Evolutionary conservation across 306 rosid genomes (phyloP), one percentile per base, ranked within the genome.

Genomic region (Cucurbita maxima): DNA sequence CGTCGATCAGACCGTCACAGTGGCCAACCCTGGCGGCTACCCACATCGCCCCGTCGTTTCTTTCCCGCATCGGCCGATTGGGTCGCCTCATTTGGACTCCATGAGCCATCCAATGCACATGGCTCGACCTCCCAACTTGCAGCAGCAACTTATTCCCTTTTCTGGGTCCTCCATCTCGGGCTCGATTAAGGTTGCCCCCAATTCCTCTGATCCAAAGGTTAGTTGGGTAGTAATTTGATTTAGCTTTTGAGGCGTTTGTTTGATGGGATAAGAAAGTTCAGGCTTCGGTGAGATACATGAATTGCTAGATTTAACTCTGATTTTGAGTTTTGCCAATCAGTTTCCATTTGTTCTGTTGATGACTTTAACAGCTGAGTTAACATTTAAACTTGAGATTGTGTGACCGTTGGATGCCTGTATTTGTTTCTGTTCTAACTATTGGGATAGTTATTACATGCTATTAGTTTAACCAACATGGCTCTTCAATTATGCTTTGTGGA

Each of bases 201-300:
- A 77, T 63, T 76, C 68, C 54, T 78, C 83, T 4, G 79, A 77
- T 30, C 44, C 81, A 2, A 85, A 84, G 92, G 92, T 88, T 73
- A 36, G 50, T 38, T 63, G 64, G 59, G 58, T 76, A 2, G 10
- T 12, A 16, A 13, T 18, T 34, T 37, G 61, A 51, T 52, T 62
- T 51, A 25, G 19, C 68, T 64, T 66, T 51, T 74, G 71, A 43
- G 53, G 53, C 53, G 71, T 43, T 64, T 0, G 13, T 64, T 60
- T 19, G 20, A 25, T 47, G 73, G 73, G 57, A 45, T 47, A 47
- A 20, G 22, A 4, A 37, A 22, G 71, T 48, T 20, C 8, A 45
- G 40, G 55, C 20, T 67, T 67, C 7, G 1, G 3, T 19, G 6
- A 6, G 56, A 7, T 20, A 22, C 41, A 67, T 7, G 73, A 68